phyloP scores from a whole-genome alignment of 1,284 basidiomycete genomes.

The Calocybe gambosa region DNA sequence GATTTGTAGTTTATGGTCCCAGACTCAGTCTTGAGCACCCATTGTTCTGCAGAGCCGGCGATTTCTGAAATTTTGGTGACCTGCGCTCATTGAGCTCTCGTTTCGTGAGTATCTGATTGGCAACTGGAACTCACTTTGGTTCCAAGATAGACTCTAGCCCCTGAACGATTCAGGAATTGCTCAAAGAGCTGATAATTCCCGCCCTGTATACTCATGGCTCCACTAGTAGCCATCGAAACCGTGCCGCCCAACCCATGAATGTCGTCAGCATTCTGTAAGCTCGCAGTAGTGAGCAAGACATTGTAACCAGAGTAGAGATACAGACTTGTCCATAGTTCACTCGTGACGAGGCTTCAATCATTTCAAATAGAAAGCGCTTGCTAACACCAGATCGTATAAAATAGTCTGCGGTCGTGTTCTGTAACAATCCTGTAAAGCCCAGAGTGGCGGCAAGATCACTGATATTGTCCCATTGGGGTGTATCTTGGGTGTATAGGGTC shows the following conservation, averaged over 20 bases:
- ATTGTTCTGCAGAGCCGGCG: constrained; percentile 31
- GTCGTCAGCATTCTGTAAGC: constrained; percentile 51
- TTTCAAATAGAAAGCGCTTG: constrained; percentile 62
- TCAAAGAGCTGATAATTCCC: constrained; percentile 90
- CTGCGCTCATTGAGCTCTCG: constrained; percentile 25
- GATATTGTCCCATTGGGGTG: constrained; percentile 64
- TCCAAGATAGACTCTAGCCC: constrained; percentile 63
- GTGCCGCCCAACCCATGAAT: constrained; percentile 82
- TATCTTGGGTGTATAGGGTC: constrained; percentile 51
- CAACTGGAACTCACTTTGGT: constrained; percentile 47
- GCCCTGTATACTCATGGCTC: constrained; percentile 63
- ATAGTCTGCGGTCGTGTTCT: constrained; percentile 55
- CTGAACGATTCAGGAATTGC: constrained; percentile 66
- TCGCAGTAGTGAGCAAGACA: not conserved
- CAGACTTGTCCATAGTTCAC: constrained; percentile 86
- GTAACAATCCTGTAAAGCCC: constrained; percentile 47
- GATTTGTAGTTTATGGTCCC: constrained; percentile 50
- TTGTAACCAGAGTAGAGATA: constrained; percentile 1
- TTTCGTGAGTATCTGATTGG: not conserved
- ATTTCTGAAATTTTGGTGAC: constrained; percentile 43
- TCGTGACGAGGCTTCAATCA: constrained; percentile 79
- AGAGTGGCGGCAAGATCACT: constrained; percentile 47
- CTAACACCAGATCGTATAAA: constrained; percentile 53
- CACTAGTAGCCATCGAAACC: constrained; percentile 67
- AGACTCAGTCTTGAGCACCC: constrained; percentile 42